Base-by-base conservation (phyloP, 2,329 filamentous ascomycete species). In the Tolypocladium tundrense region DNA sequence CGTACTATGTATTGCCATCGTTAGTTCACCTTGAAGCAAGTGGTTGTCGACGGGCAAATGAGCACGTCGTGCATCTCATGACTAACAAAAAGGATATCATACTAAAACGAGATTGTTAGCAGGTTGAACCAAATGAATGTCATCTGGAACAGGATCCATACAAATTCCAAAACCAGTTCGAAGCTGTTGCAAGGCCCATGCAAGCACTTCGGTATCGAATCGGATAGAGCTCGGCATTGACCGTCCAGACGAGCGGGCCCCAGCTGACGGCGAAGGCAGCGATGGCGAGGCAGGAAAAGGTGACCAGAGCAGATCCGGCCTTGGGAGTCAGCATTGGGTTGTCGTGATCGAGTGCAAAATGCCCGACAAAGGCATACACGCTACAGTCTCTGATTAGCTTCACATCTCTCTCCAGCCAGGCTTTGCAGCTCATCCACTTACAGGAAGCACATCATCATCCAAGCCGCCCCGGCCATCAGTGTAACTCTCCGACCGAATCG, bases 261-360 rank as follows among this genome's bases (percentile, higher is more conserved):
- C 86, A 88, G 14, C 84, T 87, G 60, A 79, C 82, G n/a, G 84
- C 84, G 61, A 86, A 88, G 3, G 79, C 84, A 21, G 78, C 82
- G 58, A 88, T 88, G 67, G 87, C 87, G 45, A 89, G 75, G 65
- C 85, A 88, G 0, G 86, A 85, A 69, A 88, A 88, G 56, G 85
- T 78, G 51, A 89, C 86, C 63, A 88, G 81, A 45, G 80, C 79
- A 4, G 79, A 76, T 27, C 85, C 85, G 7, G 80, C 75, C 11
- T 70, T 66, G 35, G 79, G 75, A 0, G 76, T 77, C 61, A 70
- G 75, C 71, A 70, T 62, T 58, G 78, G 75, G 64, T 79, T 60
- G 1, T 54, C 53, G 4, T 66, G 67, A 61, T 79, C 72, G 11
- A 82, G 69, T 39, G 70, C 69, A 56, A 73, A 79, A 58, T 76